phyloP scores from a whole-genome alignment of 2,329 filamentous ascomycete genomes.

The Chaetomiaceae sp. region DNA sequence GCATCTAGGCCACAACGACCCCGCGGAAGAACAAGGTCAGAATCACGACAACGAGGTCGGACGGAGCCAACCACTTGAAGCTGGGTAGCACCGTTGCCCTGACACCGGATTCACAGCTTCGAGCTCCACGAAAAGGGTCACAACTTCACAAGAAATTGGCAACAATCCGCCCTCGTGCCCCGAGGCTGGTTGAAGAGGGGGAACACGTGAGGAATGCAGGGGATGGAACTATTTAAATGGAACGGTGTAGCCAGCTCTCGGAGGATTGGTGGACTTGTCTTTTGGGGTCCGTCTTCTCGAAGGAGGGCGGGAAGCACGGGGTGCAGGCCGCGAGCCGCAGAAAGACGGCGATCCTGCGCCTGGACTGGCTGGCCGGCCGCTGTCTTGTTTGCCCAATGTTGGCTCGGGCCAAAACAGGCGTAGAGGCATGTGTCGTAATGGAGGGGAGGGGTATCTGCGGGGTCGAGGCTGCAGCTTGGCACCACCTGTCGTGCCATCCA shows the following conservation, averaged over 20 bases:
- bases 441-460: conserved; percentile 8
- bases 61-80: background rate
- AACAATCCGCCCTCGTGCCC: background rate
- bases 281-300: conserved; percentile 3
- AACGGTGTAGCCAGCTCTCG: background rate
- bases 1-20: conserved; percentile 3
- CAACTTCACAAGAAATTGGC: too few relatives aligned
- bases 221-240: conserved; percentile 5
- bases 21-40: background rate
- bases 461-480: conserved; percentile 10
- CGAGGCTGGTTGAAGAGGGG: background rate
- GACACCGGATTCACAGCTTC: background rate
- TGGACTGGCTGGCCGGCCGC: conserved; percentile 3
- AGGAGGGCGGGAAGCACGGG: background rate
- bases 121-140: background rate
- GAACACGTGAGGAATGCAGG: conserved; percentile 14
- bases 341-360: background rate
- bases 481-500: conserved; percentile 2
- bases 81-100: background rate
- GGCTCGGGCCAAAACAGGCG: conserved; percentile 5
- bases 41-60: conserved; percentile 4
- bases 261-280: background rate
- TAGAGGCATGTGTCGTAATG: conserved; percentile 3
- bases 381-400: background rate
- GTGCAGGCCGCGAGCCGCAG: conserved; percentile 1